Evolutionary conservation across 805 yeast species (phyloP).

Genomic region (Ogataea pignaliae): DNA sequence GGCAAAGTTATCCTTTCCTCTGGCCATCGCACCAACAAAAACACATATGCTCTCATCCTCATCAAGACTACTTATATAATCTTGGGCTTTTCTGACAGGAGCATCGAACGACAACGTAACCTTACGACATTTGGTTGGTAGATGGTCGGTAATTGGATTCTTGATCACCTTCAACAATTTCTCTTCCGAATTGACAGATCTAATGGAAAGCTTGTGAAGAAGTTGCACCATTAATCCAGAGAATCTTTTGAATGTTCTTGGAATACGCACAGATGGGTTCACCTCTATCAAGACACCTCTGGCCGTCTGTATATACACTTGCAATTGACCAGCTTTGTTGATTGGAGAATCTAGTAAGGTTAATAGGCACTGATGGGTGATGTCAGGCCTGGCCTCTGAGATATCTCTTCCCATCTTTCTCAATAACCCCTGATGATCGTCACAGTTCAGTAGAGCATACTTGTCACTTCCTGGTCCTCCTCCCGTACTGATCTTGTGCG

Average conservation of each 20-base stretch:
- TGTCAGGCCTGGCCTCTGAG: slow-evolving; percentile 98
- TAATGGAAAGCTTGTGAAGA: slow-evolving; percentile 84
- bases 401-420: slow-evolving; percentile 97
- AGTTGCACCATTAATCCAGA: slow-evolving; percentile 97
- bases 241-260: slow-evolving; percentile 96
- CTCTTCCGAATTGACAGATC: slow-evolving; percentile 94
- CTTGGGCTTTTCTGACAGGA: slow-evolving; percentile 80
- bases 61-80: slow-evolving; percentile 74
- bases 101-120: slow-evolving; percentile 92
- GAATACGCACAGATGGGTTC: slow-evolving; percentile 94
- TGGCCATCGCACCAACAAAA: slow-evolving; percentile 98
- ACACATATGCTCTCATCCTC: slow-evolving; percentile 94
- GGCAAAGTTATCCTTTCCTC: slow-evolving; percentile 96
- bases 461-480: slow-evolving; percentile 83
- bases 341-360: slow-evolving; percentile 96
- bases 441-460: slow-evolving; percentile 91
- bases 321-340: slow-evolving; percentile 94
- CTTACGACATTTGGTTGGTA: slow-evolving; percentile 93
- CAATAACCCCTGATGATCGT: slow-evolving; percentile 93
- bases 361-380: slow-evolving; percentile 94
- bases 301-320: slow-evolving; percentile 94
- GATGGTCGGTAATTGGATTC: slow-evolving; percentile 94
- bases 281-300: slow-evolving; percentile 93
- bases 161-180: slow-evolving; percentile 89
- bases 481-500: slow-evolving; percentile 76